These are phyloP conservation scores for Cercospora sesami DNA, from an alignment of 2,329 filamentous ascomycete genomes.

Conservation along the genomic window DNA sequence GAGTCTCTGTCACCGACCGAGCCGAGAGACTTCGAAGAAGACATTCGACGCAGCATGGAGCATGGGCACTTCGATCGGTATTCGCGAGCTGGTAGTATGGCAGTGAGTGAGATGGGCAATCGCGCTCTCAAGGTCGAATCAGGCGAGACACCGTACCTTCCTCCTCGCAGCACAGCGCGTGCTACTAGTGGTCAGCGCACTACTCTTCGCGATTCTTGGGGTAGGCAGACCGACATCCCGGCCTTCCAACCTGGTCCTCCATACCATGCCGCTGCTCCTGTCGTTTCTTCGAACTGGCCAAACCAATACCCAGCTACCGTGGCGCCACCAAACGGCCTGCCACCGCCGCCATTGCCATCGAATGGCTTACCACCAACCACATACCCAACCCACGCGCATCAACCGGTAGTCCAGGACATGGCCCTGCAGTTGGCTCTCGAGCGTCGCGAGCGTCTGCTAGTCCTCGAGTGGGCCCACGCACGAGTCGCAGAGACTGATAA, in stretches of 20 bases:
- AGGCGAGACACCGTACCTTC: neutral
- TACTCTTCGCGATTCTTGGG: neutral
- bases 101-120: neutral
- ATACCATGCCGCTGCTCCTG: neutral
- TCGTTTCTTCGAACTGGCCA: neutral
- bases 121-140: neutral
- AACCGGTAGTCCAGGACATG: neutral
- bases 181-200: neutral
- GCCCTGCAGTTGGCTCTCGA: neutral
- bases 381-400: neutral
- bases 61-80: neutral
- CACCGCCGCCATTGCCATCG: neutral
- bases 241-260: neutral
- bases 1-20: conserved; percentile 9
- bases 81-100: neutral
- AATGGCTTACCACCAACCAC: neutral
- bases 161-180: neutral
- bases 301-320: neutral
- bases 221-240: neutral
- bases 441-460: neutral
- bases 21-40: neutral
- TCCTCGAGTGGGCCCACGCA: neutral
- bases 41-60: neutral
- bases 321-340: neutral
- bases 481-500: neutral